Percentiles rank a stretch among this genome's conserved stretches.
phyloP scores from a whole-genome alignment of 2,329 filamentous ascomycete genomes.

The Pestalotiopsis sp. region DNA sequence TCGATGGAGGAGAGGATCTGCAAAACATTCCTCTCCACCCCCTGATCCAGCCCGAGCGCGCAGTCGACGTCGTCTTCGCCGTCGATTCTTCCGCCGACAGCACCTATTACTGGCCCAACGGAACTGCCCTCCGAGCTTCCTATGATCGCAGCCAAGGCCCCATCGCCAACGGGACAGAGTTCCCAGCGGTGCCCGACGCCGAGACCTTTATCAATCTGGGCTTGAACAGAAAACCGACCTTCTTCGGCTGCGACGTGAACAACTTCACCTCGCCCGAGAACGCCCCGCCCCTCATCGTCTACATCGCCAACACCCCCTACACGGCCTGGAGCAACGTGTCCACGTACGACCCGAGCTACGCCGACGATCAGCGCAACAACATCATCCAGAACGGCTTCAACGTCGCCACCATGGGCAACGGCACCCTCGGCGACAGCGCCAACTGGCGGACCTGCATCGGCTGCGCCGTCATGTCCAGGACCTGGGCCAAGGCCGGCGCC shows the following conservation, averaged over 20 bases:
- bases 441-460: conserved; percentile 84
- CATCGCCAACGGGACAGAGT: conserved; percentile 66
- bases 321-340: conserved; percentile 75
- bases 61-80: conserved; percentile 81
- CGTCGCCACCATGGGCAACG: conserved; percentile 81
- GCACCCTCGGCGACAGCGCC: conserved; percentile 50
- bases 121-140: conserved; percentile 73
- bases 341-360: conserved; percentile 73
- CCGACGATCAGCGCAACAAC: conserved; percentile 67
- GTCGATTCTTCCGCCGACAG: conserved; percentile 80
- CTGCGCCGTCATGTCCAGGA: conserved; percentile 82
- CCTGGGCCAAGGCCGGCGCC: conserved; percentile 71
- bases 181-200: conserved; percentile 72
- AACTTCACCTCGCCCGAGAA: conserved; percentile 52
- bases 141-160: conserved; percentile 66
- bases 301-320: conserved; percentile 87
- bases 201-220: conserved; percentile 81
- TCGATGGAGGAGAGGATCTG: conserved; percentile 77
- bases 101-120: conserved; percentile 72
- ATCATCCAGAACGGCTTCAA: conserved; percentile 89
- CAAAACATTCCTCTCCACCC: conserved; percentile 83
- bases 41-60: conserved; percentile 72
- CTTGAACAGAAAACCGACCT: conserved; percentile 73
- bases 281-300: conserved; percentile 72
- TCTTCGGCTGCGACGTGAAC: conserved; percentile 75